Conservation (phyloP, 2,329 filamentous ascomycete species). For the Beauveria asiatica region DNA sequence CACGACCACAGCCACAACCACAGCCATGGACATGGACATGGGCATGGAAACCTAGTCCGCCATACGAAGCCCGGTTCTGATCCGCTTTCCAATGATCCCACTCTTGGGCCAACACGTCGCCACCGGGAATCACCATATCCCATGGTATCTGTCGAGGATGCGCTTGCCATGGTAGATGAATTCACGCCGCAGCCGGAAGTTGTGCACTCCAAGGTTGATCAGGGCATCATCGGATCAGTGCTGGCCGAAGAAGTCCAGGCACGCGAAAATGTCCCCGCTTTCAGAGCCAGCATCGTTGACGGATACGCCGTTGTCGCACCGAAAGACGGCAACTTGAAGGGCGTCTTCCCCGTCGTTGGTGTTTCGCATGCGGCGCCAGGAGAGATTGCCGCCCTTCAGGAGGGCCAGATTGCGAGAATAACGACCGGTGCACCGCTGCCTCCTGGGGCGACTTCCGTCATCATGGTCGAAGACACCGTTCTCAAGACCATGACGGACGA, state of each 20-base stretch:
- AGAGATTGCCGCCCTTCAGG: constrained; percentile 53
- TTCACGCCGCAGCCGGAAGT: constrained; percentile 59
- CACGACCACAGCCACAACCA: constrained; percentile 13
- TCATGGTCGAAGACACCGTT: constrained; percentile 86
- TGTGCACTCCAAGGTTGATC: constrained; percentile 51
- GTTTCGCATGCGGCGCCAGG: constrained; percentile 78
- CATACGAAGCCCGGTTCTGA: constrained; percentile 60
- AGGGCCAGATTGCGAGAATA: constrained; percentile 77
- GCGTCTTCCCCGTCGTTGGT: constrained; percentile 76
- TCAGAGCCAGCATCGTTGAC: constrained; percentile 92
- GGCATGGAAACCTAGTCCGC: constrained; percentile 57
- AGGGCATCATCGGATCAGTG: constrained; percentile 63
- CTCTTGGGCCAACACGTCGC: constrained; percentile 56
- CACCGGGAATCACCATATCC: constrained; percentile 84
- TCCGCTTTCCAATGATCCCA: constrained; percentile 51
- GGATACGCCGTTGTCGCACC: constrained; percentile 79
- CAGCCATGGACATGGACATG: constrained; percentile 46
- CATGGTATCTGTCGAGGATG: constrained; percentile 80
- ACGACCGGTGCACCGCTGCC: constrained; percentile 92
- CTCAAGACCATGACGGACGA: constrained; percentile 69
- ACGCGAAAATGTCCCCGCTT: constrained; percentile 78
- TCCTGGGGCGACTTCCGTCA: constrained; percentile 77
- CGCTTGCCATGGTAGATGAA: constrained; percentile 62
- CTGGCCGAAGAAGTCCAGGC: constrained; percentile 78
- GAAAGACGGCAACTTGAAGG: constrained; percentile 56